Percentiles rank a stretch among this genome's conserved stretches.
These are phyloP conservation scores for Phoma sp. DNA, from an alignment of 2,329 filamentous ascomycete genomes.

Conservation along the genomic window DNA sequence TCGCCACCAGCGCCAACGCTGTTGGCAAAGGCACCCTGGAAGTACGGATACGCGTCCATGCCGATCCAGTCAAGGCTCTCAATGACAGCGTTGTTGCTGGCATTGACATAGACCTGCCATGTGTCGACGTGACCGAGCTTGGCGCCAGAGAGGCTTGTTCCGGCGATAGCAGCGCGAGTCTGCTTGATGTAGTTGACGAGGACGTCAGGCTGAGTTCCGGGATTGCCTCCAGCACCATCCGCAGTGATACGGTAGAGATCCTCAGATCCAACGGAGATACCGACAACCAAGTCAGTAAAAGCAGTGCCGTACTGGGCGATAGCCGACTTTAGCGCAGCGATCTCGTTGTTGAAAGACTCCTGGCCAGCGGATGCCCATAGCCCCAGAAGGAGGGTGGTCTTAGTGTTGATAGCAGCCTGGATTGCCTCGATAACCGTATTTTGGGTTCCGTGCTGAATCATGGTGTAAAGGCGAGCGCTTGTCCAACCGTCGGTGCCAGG, in stretches of 20 bases:
- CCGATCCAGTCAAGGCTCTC: slow-evolving; percentile 79
- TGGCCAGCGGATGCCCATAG: slow-evolving; percentile 80
- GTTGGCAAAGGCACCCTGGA: slow-evolving; percentile 67
- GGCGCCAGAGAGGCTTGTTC: slow-evolving; percentile 65
- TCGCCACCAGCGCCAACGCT: slow-evolving; percentile 67
- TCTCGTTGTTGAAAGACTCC: slow-evolving; percentile 72
- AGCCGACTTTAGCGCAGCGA: slow-evolving; percentile 73
- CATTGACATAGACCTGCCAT: slow-evolving; percentile 71
- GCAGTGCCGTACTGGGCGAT: slow-evolving; percentile 71
- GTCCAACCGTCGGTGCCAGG: slow-evolving; percentile 66
- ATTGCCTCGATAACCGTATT: slow-evolving; percentile 73
- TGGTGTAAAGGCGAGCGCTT: slow-evolving; percentile 77
- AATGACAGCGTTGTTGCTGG: slow-evolving; percentile 74
- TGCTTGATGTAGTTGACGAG: slow-evolving; percentile 75
- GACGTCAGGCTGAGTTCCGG: slow-evolving; percentile 68
- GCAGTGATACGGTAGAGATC: slow-evolving; percentile 70
- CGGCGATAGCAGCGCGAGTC: slow-evolving; percentile 68
- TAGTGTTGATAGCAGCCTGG: slow-evolving; percentile 80
- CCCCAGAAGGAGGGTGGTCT: slow-evolving; percentile 80
- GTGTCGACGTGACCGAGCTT: slow-evolving; percentile 87
- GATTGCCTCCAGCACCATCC: slow-evolving; percentile 68
- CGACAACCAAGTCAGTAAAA: slow-evolving; percentile 73
- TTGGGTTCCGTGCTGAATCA: slow-evolving; percentile 71
- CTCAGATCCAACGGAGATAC: slow-evolving; percentile 86
- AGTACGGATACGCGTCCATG: slow-evolving; percentile 86